A percentile compares a stretch with the other conserved stretches of the same genome.
phyloP scores from a whole-genome alignment of 345 rosid species.

The Euphorbia lathyris region DNA sequence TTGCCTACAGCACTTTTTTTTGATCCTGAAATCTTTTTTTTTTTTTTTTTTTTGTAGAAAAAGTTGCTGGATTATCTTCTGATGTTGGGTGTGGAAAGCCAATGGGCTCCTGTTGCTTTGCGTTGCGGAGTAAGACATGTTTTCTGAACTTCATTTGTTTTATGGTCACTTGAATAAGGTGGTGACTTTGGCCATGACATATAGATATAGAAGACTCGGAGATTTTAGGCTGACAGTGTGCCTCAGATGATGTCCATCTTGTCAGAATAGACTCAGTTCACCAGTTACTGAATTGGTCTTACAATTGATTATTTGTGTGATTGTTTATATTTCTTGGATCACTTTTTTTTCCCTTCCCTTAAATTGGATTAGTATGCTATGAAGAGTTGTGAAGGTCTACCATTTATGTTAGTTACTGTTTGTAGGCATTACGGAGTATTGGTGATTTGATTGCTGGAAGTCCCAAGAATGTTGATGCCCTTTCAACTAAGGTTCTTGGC shows the following conservation, averaged over 20 bases:
- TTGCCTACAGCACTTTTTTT: neutral
- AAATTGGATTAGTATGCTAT: neutral
- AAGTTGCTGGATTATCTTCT: slow-evolving; percentile 78
- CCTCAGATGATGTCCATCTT: neutral
- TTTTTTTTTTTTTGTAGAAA: slow-evolving; percentile 44
- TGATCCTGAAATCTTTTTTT: slow-evolving; percentile 23
- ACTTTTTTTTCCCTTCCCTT: neutral
- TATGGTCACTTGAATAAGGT: neutral
- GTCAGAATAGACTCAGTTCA: neutral
- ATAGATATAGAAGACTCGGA: neutral
- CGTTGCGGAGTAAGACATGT: slow-evolving; percentile 70
- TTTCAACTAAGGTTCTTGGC: slow-evolving; percentile 89
- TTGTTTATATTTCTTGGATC: neutral
- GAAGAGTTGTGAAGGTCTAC: neutral
- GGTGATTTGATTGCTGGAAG: slow-evolving; percentile 74
- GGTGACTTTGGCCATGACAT: neutral
- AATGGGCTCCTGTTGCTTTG: slow-evolving; percentile 88
- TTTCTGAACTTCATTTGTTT: slow-evolving; percentile 5
- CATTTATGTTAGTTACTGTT: slow-evolving; percentile 22
- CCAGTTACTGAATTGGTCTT: neutral
- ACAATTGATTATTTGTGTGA: neutral
- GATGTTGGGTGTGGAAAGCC: slow-evolving; percentile 89
- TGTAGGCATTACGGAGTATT: slow-evolving; percentile 79
- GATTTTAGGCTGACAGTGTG: neutral
- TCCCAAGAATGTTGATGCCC: slow-evolving; percentile 73